Evolutionary conservation across 2,329 filamentous ascomycete species (phyloP), one percentile per base, ranked within the genome.

Genomic region (Cladosporium sp.): DNA sequence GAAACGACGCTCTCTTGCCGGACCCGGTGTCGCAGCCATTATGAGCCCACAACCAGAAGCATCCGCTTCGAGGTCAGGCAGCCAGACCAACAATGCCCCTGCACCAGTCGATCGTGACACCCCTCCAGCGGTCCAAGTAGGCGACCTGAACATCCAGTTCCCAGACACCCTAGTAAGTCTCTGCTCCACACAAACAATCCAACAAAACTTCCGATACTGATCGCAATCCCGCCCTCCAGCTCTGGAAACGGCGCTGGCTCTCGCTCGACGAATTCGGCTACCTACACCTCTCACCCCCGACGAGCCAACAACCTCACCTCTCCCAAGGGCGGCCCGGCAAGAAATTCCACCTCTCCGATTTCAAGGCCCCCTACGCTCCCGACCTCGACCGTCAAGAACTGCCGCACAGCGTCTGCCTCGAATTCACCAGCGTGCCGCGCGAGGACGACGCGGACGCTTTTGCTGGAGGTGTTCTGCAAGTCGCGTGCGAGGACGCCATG

Each of bases 101-200:
- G 4, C 44, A 6, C 7, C 18, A 50, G 30, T 47, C 39, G 15
- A 58, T 68, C 12, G 59, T 20, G 72, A 75, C 54, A 72, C 68
- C 43, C 72, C 71, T 30, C 73, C 83, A 47, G 77, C 85, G 20
- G 77, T 88, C 3, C 84, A 86, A 55, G 80, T 95, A 68, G 89
- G 91, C 43, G 89, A 96, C 63, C 85, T 99, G 56, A 97, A 99
- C 62, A 88, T 97, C 9, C 93, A 99, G 67, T 96, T 99, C 66
- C 93, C 93, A 0, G 92, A 97, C 65, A 95, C 89, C 49, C 77
- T 99, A 41, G 74, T 76, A 66, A 63, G 73, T 64, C 42, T n/a
- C 8, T 27, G 4, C 32, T 22, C 30, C 7, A 13, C 18, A 12
- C 27, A 4, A 7, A n/a, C 8, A 4, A 3, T 19, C n/a, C 12